Conservation (phyloP, 768 basidiomycete genomes). For the Fomitopsis serialis region DNA sequence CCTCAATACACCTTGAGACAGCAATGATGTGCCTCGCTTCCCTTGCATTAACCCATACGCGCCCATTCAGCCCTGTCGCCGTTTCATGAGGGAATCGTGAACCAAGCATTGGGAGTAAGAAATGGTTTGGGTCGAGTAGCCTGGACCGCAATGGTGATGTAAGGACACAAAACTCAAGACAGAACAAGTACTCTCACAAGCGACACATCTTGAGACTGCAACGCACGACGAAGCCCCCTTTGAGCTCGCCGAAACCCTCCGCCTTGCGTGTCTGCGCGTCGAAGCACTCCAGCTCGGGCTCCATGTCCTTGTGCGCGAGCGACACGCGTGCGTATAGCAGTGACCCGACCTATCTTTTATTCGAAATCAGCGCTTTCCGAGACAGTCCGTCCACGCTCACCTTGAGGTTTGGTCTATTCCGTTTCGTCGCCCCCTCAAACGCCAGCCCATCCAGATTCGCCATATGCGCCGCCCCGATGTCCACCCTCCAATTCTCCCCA, state of each 20-base stretch:
- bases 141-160: conserved; percentile 31
- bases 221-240: conserved; percentile 77
- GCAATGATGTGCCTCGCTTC: conserved; percentile 72
- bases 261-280: conserved; percentile 90
- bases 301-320: conserved; percentile 95
- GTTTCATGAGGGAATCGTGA: conserved; percentile 79
- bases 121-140: conserved; percentile 75
- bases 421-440: conserved; percentile 93
- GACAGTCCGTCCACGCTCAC: conserved; percentile 30
- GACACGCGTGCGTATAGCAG: conserved; percentile 91
- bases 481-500: conserved; percentile 90
- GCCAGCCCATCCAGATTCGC: conserved; percentile 87
- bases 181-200: conserved; percentile 49
- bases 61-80: conserved; percentile 88
- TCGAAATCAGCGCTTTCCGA: background rate
- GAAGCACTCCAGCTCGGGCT: conserved; percentile 95
- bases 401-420: conserved; percentile 92
- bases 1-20: conserved; percentile 73
- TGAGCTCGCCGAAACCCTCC: conserved; percentile 91
- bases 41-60: conserved; percentile 82
- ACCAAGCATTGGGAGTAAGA: conserved; percentile 77
- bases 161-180: background rate
- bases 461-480: conserved; percentile 84
- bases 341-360: conserved; percentile 65
- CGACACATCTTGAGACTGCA: conserved; percentile 85